Percentiles rank a stretch among this genome's conserved stretches.
phyloP scores from a whole-genome alignment of 2,329 filamentous ascomycete genomes.

The Trichoderma pleuroti region DNA sequence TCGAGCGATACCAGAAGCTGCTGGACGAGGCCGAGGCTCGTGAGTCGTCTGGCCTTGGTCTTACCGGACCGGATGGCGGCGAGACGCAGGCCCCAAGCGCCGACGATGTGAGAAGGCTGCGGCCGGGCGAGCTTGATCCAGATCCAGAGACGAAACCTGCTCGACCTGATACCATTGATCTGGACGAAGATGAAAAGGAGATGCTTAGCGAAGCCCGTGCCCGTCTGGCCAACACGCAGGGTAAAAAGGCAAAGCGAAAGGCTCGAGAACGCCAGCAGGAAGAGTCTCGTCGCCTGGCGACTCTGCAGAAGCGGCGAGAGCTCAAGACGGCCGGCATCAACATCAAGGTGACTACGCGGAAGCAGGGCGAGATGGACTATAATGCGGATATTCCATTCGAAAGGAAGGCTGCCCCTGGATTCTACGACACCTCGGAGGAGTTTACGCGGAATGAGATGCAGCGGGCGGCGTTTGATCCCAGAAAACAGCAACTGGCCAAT shows the following conservation, averaged over 20 bases:
- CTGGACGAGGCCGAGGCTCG: slow-evolving; percentile 92
- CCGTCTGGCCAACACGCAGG: slow-evolving; percentile 93
- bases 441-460: slow-evolving; percentile 75
- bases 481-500: slow-evolving; percentile 76
- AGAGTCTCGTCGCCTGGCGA: slow-evolving; percentile 83
- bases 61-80: slow-evolving; percentile 81
- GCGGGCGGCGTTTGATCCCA: slow-evolving; percentile 81
- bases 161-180: slow-evolving; percentile 91
- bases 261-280: slow-evolving; percentile 93
- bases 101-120: slow-evolving; percentile 83
- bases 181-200: slow-evolving; percentile 99
- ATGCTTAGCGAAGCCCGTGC: slow-evolving; percentile 98
- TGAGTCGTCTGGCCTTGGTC: slow-evolving; percentile 77
- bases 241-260: slow-evolving; percentile 98
- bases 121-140: slow-evolving; percentile 93
- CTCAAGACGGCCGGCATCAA: slow-evolving; percentile 98
- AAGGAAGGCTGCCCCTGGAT: slow-evolving; percentile 81
- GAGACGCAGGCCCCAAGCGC: slow-evolving; percentile 85
- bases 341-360: slow-evolving; percentile 87
- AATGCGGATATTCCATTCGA: slow-evolving; percentile 99
- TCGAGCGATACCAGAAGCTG: slow-evolving; percentile 94
- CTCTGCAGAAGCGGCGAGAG: slow-evolving; percentile 91
- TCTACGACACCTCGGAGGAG: slow-evolving; percentile 91
- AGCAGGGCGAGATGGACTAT: slow-evolving; percentile 98
- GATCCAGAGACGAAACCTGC: slow-evolving; percentile 96